phyloP scores from a whole-genome alignment of 2,329 filamentous ascomycete genomes.

The Zymoseptoria ardabiliae region DNA sequence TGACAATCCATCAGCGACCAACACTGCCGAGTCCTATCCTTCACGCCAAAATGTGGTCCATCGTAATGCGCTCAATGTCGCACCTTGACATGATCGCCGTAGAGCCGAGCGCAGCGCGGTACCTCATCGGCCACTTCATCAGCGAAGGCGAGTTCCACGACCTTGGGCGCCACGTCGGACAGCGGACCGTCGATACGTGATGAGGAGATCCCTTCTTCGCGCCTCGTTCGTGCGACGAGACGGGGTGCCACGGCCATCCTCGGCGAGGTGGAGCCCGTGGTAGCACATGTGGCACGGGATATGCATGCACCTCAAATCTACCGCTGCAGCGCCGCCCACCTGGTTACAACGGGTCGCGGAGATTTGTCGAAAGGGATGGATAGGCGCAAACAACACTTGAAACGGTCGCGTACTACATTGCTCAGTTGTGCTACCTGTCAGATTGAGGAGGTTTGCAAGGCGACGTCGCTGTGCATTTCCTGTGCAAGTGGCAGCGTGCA shows the following conservation, averaged over 20 bases:
- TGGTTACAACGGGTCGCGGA: neutral
- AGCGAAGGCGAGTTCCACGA: neutral
- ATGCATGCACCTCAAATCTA: neutral
- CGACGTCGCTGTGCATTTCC: neutral
- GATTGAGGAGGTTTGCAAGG: conserved; percentile 1
- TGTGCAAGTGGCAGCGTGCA: neutral
- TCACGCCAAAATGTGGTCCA: neutral
- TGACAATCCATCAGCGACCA: neutral
- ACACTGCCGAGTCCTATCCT: neutral
- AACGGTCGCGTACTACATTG: neutral
- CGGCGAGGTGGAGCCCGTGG: neutral
- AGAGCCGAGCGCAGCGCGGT: neutral
- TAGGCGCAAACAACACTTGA: neutral
- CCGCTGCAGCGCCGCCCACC: neutral
- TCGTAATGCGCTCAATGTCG: neutral
- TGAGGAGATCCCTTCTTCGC: neutral
- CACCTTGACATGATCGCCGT: neutral
- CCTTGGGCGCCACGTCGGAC: neutral
- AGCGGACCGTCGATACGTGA: neutral
- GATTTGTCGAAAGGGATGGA: neutral
- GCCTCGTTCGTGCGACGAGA: neutral
- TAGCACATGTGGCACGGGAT: neutral
- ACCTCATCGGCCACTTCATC: neutral
- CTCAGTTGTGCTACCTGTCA: conserved; percentile 10
- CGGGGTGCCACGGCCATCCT: neutral